These are phyloP conservation scores for Ganoderma resinaceum DNA, from an alignment of 1,284 basidiomycete species.

Conservation along the genomic window DNA sequence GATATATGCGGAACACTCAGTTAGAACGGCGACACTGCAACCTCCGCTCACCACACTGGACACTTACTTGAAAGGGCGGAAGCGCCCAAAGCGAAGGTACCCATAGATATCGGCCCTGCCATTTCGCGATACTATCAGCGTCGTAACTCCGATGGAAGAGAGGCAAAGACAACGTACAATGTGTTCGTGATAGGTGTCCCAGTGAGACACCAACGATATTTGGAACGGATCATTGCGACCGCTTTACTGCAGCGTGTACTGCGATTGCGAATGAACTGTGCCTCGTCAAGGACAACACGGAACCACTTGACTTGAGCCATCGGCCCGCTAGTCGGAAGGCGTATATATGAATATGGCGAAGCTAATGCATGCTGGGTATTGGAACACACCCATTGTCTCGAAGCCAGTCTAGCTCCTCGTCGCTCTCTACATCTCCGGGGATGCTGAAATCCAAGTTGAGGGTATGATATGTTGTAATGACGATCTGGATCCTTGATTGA, in stretches of 20 bases:
- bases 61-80: conserved; percentile 65
- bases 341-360: neutral
- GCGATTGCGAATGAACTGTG: conserved; percentile 75
- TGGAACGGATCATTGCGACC: conserved; percentile 62
- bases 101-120: conserved; percentile 72
- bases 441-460: conserved; percentile 61
- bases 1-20: neutral
- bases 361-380: conserved; percentile 8
- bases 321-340: conserved; percentile 49
- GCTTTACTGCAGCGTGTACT: conserved; percentile 63
- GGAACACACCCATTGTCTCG: conserved; percentile 52
- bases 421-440: conserved; percentile 50
- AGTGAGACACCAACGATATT: conserved; percentile 75
- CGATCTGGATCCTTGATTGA: conserved; percentile 47
- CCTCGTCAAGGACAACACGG: conserved; percentile 72
- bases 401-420: conserved; percentile 57
- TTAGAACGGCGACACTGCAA: neutral
- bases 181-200: conserved; percentile 77
- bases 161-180: conserved; percentile 49
- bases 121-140: neutral
- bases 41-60: neutral
- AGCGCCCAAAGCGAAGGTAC: conserved; percentile 68
- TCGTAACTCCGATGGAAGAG: neutral
- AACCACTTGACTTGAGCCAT: conserved; percentile 64
- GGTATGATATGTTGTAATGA: conserved; percentile 76